These are phyloP conservation scores for Verticillium albo-atrum DNA, from an alignment of 2,329 filamentous ascomycete species.

Conservation along the genomic window DNA sequence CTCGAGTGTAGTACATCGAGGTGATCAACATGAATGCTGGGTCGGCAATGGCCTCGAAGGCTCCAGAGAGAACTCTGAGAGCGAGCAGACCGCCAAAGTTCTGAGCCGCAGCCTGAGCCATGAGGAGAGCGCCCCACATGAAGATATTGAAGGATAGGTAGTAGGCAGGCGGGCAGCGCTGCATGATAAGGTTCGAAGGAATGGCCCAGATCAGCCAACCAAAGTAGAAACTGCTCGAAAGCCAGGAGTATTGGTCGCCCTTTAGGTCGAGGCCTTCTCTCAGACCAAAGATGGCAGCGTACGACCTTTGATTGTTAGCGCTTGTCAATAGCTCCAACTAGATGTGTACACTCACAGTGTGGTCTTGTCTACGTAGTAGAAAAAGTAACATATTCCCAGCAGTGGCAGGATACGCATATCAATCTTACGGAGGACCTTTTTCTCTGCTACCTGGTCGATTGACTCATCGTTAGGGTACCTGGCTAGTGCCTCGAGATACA, in stretches of 20 bases:
- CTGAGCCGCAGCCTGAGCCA: constrained; percentile 47
- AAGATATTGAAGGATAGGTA: constrained; percentile 45
- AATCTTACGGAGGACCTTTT: constrained; percentile 27
- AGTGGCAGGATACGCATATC: constrained; percentile 32
- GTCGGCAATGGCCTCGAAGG: constrained; percentile 53
- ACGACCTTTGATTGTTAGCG: constrained; percentile 22
- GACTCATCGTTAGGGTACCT: constrained; percentile 30
- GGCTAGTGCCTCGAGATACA: constrained; percentile 29
- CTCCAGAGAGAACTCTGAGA: constrained; percentile 57
- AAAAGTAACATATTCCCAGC: constrained; percentile 35
- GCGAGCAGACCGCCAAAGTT: constrained; percentile 52
- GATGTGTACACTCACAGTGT: constrained; percentile 16
- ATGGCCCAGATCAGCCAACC: constrained; percentile 31
- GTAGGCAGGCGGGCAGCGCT: constrained; percentile 25
- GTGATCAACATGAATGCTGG: constrained; percentile 58
- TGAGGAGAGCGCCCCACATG: constrained; percentile 45
- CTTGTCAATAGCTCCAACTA: not conserved
- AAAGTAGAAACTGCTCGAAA: constrained; percentile 30
- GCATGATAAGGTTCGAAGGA: constrained; percentile 25
- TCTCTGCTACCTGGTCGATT: constrained; percentile 28
- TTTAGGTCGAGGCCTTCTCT: constrained; percentile 51
- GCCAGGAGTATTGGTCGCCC: constrained; percentile 51
- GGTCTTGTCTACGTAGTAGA: constrained; percentile 29
- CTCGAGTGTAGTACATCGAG: constrained; percentile 60
- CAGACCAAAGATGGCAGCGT: constrained; percentile 63